A percentile compares a stretch with the other conserved stretches of the same genome.
phyloP scores from a whole-genome alignment of 768 basidiomycete species.

The Russula olivacea region DNA sequence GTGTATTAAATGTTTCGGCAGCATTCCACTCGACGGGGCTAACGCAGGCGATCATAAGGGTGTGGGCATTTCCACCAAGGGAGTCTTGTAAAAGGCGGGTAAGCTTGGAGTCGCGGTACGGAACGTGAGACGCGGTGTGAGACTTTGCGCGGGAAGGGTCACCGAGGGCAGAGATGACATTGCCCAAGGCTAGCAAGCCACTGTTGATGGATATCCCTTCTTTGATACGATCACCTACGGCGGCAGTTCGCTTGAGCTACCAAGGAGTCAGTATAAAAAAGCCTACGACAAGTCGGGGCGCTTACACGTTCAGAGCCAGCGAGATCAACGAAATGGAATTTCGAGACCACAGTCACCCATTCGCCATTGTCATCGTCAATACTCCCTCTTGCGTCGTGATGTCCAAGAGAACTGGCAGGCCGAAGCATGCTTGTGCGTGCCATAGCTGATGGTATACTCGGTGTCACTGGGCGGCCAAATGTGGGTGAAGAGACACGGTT shows the following conservation, averaged over 20 bases:
- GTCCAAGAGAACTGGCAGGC: constrained; percentile 64
- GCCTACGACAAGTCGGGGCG: constrained; percentile 17
- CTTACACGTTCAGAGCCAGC: constrained; percentile 92
- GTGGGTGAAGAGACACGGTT: constrained; percentile 70
- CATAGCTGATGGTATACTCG: constrained; percentile 73
- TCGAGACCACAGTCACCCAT: constrained; percentile 87
- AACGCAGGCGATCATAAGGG: constrained; percentile 98
- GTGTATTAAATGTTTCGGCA: constrained; percentile 86
- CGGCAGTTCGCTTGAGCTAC: constrained; percentile 92
- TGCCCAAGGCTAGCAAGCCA: constrained; percentile 91
- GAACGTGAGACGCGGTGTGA: constrained; percentile 81
- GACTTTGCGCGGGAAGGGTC: constrained; percentile 86
- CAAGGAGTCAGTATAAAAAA: constrained; percentile 22
- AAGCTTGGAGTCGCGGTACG: constrained; percentile 97
- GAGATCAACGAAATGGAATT: constrained; percentile 98
- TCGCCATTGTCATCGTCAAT: constrained; percentile 66
- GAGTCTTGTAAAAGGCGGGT: constrained; percentile 95
- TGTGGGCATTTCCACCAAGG: constrained; percentile 94
- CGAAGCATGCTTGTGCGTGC: constrained; percentile 56
- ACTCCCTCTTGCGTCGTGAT: constrained; percentile 25
- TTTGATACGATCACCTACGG: constrained; percentile 92
- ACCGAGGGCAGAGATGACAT: constrained; percentile 96
- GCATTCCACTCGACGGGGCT: constrained; percentile 95
- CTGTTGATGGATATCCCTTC: constrained; percentile 99
- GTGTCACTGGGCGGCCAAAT: constrained; percentile 70